These are phyloP conservation scores for Tagetes patula DNA, from an alignment of 129 eudicot genomes.

Conservation along the genomic window DNA sequence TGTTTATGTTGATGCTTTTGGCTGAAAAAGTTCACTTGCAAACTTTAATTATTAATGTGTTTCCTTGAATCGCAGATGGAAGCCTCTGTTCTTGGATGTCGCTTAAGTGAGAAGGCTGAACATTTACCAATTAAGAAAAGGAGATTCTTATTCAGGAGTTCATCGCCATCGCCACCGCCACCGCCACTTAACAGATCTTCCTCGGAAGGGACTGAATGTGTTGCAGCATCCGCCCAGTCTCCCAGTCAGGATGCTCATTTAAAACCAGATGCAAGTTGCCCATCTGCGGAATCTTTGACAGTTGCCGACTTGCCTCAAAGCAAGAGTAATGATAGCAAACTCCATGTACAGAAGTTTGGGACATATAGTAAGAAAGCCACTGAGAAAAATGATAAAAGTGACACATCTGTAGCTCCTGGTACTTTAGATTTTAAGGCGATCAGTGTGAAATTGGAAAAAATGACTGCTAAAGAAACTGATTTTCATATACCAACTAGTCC, in stretches of 20 bases:
- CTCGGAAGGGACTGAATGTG: constrained; percentile 14
- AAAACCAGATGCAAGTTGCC: constrained; percentile 17
- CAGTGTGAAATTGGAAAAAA: constrained; percentile 13
- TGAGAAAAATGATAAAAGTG: constrained; percentile 21
- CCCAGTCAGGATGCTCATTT: constrained; percentile 12
- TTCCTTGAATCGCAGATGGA: constrained; percentile 30
- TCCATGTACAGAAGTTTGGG: constrained; percentile 16
- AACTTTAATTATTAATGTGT: not conserved
- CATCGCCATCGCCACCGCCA: constrained; percentile 26
- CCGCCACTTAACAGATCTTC: not conserved
- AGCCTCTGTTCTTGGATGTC: constrained; percentile 21
- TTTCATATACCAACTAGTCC: not conserved
- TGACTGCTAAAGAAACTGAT: constrained; percentile 18
- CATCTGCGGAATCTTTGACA: not conserved
- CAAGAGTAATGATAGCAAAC: constrained; percentile 19
- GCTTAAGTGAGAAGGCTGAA: constrained; percentile 29
- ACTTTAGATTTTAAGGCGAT: constrained; percentile 14
- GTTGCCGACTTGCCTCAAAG: constrained; percentile 12
- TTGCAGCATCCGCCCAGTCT: not conserved
- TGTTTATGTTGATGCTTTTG: constrained; percentile 13
- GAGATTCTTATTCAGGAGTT: constrained; percentile 25
- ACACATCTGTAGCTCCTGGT: constrained; percentile 21
- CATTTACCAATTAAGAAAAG: constrained; percentile 50
- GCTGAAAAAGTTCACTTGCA: not conserved
- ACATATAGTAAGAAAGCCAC: constrained; percentile 1